Base-by-base conservation (phyloP, 495 filamentous ascomycete species). In the Evansstolkia leycettana region DNA sequence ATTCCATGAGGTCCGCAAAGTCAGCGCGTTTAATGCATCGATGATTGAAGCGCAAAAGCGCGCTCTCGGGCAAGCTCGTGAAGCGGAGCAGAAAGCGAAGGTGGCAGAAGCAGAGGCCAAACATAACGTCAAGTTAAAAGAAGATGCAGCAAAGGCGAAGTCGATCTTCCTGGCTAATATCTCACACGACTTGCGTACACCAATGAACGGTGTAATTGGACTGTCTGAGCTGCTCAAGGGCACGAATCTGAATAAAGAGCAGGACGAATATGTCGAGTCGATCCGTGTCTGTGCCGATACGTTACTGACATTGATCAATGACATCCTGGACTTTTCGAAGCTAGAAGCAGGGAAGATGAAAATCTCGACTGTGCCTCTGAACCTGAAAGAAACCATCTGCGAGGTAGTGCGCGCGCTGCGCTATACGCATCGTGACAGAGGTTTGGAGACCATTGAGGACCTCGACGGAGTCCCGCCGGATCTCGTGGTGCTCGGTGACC, bases 261-360 rank as follows among this genome's bases (percentile, higher is more conserved):
- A 94, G 54, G 73, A 83, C 33, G 81, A 83, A 55, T 90, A 87
- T 65, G 82, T 86, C n/a, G 84, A 94, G 51, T 88, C 82, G 6
- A 93, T 94, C 44, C 70, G 84, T 2, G 78, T 94, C 14, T 94
- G 87, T 40, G 87, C 86, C 3, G 84, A 94, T 50, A 80, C 89
- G 6, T 63, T 94, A 6, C 69, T 94, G n/a, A 87, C 82, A 0
- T 80, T 94, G 36, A 94, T 94, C 65, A 94, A 94, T 50, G 87
- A 94, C 45, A 88, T 94, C 15, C 65, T 94, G 1, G 87, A 94
- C 54, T 94, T 90, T 51, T 90, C 84, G 19, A 86, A 90, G 50
- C 75, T 94, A 50, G 87, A 94, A 54, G 87, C 87, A 11, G 87
- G 88, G 47, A 94, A 93, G 63, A 90, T 94, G 83, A 84, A 85